Percentiles rank a stretch among this genome's conserved stretches.
phyloP scores from a whole-genome alignment of 2,329 filamentous ascomycete genomes.

The Fusarium sp. region DNA sequence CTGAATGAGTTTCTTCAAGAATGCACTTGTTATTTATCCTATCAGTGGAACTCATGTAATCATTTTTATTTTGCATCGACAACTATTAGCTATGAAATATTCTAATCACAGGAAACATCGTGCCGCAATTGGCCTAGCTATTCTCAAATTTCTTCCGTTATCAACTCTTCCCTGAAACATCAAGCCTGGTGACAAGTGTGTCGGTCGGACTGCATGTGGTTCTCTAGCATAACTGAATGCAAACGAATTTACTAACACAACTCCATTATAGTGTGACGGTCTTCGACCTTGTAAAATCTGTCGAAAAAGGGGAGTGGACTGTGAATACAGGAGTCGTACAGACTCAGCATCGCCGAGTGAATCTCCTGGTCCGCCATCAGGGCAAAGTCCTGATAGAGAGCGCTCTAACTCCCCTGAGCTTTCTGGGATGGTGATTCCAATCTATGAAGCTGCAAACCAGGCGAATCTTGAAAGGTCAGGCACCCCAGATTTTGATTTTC shows the following conservation, averaged over 20 bases:
- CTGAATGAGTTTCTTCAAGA: neutral
- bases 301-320: constrained; percentile 54
- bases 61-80: neutral
- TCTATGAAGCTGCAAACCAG: neutral
- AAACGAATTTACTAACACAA: constrained; percentile 6
- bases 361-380: constrained; percentile 4
- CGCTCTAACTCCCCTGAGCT: neutral
- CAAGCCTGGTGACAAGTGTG: neutral
- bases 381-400: neutral
- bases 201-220: neutral
- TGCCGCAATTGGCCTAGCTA: neutral
- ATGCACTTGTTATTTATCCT: neutral
- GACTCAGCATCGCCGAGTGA: neutral
- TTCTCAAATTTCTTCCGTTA: neutral
- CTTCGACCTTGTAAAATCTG: constrained; percentile 69
- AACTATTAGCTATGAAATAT: neutral
- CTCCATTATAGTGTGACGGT: constrained; percentile 66
- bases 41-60: neutral
- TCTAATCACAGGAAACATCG: neutral
- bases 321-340: constrained; percentile 15
- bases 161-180: neutral
- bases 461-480: neutral
- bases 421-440: neutral
- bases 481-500: neutral
- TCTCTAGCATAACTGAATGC: neutral